These are phyloP conservation scores for Garcia nutans DNA, from an alignment of 345 rosid species.

Conservation along the genomic window DNA sequence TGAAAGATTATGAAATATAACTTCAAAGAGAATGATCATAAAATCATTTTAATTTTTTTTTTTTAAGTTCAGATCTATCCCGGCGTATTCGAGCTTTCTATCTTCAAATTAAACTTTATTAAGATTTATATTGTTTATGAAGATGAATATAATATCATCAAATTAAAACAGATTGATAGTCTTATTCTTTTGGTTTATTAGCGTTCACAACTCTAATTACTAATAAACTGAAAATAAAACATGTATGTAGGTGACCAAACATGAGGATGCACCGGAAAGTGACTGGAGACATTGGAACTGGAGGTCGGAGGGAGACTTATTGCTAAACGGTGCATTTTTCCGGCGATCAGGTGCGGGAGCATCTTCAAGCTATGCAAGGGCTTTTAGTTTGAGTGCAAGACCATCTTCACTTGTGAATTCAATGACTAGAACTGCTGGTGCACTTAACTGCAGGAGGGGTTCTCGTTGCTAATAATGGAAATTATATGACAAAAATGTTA, in stretches of 20 bases:
- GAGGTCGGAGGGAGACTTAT: conserved; percentile 30
- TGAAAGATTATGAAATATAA: too few species aligned
- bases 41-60: too few species aligned
- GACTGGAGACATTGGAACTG: conserved; percentile 35
- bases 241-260: conserved; percentile 25
- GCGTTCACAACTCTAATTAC: too few species aligned
- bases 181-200: too few species aligned
- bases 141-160: too few species aligned
- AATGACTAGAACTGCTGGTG: conserved; percentile 27
- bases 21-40: too few species aligned
- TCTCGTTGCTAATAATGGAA: conserved; percentile 16
- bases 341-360: conserved; percentile 25
- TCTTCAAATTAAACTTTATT: too few species aligned
- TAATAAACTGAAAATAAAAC: neutral
- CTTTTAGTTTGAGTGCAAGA: conserved; percentile 27
- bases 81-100: too few species aligned
- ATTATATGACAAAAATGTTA: too few species aligned
- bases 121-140: too few species aligned
- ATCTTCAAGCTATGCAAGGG: conserved; percentile 25
- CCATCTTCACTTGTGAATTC: conserved; percentile 26
- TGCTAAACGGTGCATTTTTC: conserved; percentile 28
- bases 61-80: too few species aligned
- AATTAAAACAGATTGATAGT: too few species aligned
- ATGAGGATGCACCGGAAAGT: conserved; percentile 30
- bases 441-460: conserved; percentile 26